phyloP scores from a whole-genome alignment of 1,284 basidiomycete species.

The Cryptococcus sp. region DNA sequence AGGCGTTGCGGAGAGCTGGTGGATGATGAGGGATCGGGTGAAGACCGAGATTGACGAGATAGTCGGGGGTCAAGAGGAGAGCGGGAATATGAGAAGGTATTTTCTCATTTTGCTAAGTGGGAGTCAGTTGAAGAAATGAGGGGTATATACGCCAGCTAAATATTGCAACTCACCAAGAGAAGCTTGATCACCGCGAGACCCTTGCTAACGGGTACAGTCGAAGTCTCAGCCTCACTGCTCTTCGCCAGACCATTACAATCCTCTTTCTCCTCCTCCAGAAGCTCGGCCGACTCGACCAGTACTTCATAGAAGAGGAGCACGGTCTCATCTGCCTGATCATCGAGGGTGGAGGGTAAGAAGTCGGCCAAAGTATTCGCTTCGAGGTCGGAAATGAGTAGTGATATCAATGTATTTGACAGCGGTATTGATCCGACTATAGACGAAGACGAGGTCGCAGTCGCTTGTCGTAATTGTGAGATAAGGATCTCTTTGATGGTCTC shows the following conservation, averaged over 20 bases:
- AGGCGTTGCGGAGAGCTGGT: slow-evolving; percentile 26
- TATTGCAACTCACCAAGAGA: slow-evolving; percentile 23
- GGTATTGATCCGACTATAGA: slow-evolving; percentile 11
- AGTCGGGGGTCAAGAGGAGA: slow-evolving; percentile 21
- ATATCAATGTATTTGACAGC: slow-evolving; percentile 14
- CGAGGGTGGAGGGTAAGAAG: slow-evolving; percentile 20
- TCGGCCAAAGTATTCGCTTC: slow-evolving; percentile 9
- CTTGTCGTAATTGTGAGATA: slow-evolving; percentile 5
- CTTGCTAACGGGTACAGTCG: not conserved
- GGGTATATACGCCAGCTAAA: not conserved
- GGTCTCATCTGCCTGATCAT: slow-evolving; percentile 13
- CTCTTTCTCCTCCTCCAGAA: slow-evolving; percentile 8
- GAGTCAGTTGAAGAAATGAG: not conserved
- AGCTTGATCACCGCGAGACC: slow-evolving; percentile 28
- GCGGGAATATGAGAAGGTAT: slow-evolving; percentile 31
- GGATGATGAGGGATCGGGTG: slow-evolving; percentile 38
- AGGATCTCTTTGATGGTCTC: slow-evolving; percentile 6
- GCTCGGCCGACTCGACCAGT: slow-evolving; percentile 13
- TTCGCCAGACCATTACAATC: slow-evolving; percentile 1
- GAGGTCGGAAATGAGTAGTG: slow-evolving; percentile 14
- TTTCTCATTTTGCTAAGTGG: slow-evolving; percentile 13
- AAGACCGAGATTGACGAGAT: slow-evolving; percentile 23
- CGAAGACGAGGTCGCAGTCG: slow-evolving; percentile 2
- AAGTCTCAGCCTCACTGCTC: slow-evolving; percentile 13
- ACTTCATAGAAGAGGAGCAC: slow-evolving; percentile 13